phyloP scores from a whole-genome alignment of 2,329 filamentous ascomycete species.

The Cordyceps tenuipes region DNA sequence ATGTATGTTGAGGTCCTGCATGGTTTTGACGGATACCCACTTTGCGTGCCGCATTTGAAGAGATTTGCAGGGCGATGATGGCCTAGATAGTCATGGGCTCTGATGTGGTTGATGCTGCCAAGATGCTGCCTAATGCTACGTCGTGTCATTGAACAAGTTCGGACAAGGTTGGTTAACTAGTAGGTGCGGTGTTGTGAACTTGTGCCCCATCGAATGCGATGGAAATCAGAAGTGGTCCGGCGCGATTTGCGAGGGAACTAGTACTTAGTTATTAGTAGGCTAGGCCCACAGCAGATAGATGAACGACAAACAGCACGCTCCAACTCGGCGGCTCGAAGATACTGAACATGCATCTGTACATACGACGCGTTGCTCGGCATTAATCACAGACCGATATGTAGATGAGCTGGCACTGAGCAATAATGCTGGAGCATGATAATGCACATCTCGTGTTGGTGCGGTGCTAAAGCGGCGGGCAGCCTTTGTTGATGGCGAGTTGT shows the following conservation, averaged over 20 bases:
- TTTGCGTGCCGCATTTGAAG: no score
- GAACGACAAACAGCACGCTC: not conserved
- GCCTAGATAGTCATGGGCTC: not conserved
- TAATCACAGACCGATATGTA: no score
- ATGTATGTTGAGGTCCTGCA: no score
- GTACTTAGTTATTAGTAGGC: not conserved
- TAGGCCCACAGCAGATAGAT: not conserved
- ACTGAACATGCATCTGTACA: no score
- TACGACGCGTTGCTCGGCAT: not conserved
- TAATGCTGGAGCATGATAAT: no score
- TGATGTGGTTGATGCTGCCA: not conserved
- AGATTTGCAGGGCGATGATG: not conserved
- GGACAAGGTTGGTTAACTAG: no score
- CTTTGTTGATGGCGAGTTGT: not conserved
- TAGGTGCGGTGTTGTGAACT: no score
- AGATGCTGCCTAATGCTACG: no score
- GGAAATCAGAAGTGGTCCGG: constrained; percentile 4
- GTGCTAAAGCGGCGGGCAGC: not conserved
- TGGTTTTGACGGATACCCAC: no score
- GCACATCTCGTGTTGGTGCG: not conserved
- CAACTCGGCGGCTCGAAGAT: not conserved
- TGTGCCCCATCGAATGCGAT: constrained; percentile 6
- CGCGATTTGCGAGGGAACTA: constrained; percentile 2
- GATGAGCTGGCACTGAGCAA: no score
- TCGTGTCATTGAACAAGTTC: no score